These are phyloP conservation scores for Coemansia sp. DNA, from an alignment of 192 early-diverging fungal species.

Conservation along the genomic window DNA sequence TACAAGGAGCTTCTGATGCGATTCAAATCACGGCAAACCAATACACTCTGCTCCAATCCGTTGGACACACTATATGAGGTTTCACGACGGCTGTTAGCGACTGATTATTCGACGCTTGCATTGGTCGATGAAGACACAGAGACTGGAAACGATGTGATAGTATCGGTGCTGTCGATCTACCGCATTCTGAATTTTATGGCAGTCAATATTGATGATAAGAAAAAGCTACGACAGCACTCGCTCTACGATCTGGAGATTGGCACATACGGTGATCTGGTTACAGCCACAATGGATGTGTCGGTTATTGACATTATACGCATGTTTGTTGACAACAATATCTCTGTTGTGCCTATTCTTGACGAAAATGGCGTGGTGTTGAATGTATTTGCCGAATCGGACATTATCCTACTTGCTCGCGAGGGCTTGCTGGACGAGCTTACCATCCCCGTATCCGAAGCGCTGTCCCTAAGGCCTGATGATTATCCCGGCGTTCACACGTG, in stretches of 20 bases:
- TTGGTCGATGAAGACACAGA: slow-evolving; percentile 79
- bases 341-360: slow-evolving; percentile 91
- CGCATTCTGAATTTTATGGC: slow-evolving; percentile 87
- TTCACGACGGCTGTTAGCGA: slow-evolving; percentile 72
- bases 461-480: slow-evolving; percentile 81
- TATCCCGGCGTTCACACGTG: slow-evolving; percentile 95
- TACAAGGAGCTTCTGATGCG: slow-evolving; percentile 53
- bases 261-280: slow-evolving; percentile 79
- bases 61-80: slow-evolving; percentile 86
- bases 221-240: slow-evolving; percentile 60
- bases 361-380: slow-evolving; percentile 81
- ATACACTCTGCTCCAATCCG: slow-evolving; percentile 77
- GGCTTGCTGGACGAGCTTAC: slow-evolving; percentile 67
- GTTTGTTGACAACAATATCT: slow-evolving; percentile 89
- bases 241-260: slow-evolving; percentile 82
- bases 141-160: slow-evolving; percentile 78
- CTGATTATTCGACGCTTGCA: slow-evolving; percentile 84
- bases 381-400: slow-evolving; percentile 96
- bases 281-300: slow-evolving; percentile 73
- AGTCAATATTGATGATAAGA: slow-evolving; percentile 72
- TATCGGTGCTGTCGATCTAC: slow-evolving; percentile 87
- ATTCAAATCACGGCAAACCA: slow-evolving; percentile 53
- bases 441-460: slow-evolving; percentile 83
- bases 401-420: slow-evolving; percentile 72
- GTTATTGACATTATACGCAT: slow-evolving; percentile 88